Evolutionary conservation across 768 basidiomycete species (phyloP).

Genomic region (Plicaturopsis crispa): DNA sequence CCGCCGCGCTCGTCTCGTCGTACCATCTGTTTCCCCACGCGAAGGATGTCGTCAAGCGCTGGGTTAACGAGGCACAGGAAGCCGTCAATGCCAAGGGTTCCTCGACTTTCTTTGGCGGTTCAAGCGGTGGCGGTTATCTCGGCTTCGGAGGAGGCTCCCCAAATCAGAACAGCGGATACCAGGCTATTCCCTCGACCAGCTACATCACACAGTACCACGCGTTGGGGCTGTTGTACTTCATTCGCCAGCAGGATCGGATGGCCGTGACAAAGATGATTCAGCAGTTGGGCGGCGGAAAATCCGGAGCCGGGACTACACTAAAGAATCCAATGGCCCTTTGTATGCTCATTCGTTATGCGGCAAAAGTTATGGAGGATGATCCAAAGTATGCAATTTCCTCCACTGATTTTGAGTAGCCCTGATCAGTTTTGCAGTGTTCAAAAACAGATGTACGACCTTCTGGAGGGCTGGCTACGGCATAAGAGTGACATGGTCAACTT

Average conservation of each 20-base stretch:
- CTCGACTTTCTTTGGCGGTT: constrained; percentile 55
- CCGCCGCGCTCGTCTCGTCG: constrained; percentile 92
- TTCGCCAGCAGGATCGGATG: constrained; percentile 97
- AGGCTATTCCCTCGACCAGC: constrained; percentile 81
- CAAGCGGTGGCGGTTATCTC: constrained; percentile 53
- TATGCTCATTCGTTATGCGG: constrained; percentile 96
- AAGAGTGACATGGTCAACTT: constrained; percentile 99
- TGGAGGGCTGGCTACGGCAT: constrained; percentile 93
- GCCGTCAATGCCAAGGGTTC: constrained; percentile 86
- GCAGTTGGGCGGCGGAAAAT: constrained; percentile 86
- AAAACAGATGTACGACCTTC: constrained; percentile 85
- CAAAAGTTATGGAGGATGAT: constrained; percentile 99
- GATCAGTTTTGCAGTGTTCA: constrained; percentile 53
- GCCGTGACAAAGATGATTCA: constrained; percentile 99
- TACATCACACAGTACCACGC: constrained; percentile 97
- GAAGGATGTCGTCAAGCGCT: constrained; percentile 94
- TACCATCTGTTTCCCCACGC: constrained; percentile 94
- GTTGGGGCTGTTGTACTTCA: constrained; percentile 85
- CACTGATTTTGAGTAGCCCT: constrained; percentile 2
- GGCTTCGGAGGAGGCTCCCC: constrained; percentile 61
- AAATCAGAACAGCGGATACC: constrained; percentile 46
- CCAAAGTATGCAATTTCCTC: constrained; percentile 68
- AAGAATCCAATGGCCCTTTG: constrained; percentile 97
- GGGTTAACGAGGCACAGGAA: constrained; percentile 99
- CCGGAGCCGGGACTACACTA: constrained; percentile 73